These are phyloP conservation scores for Auxenochlorella pyrenoidosa DNA, from an alignment of 139 green algal genomes.

Conservation along the genomic window DNA sequence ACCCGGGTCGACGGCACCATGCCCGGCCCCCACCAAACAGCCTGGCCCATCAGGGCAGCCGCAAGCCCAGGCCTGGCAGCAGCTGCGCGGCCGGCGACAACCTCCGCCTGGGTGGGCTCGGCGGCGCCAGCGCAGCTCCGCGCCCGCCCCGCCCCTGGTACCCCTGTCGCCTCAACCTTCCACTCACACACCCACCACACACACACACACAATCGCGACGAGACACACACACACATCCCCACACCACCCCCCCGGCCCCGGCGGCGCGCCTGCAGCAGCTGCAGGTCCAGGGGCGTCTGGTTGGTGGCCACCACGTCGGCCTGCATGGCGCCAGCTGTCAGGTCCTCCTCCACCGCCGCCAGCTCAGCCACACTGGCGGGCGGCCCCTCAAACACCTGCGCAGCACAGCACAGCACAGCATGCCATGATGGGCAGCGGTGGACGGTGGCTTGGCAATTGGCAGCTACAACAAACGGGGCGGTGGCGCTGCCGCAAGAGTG, in stretches of 20 bases:
- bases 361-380: conserved; percentile 20
- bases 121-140: neutral
- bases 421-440: neutral
- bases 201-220: too few species aligned
- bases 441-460: neutral
- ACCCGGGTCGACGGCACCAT: too few species aligned
- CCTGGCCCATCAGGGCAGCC: neutral
- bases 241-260: too few species aligned
- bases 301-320: conserved; percentile 47
- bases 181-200: neutral
- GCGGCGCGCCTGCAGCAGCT: conserved; percentile 44
- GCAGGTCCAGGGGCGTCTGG: conserved; percentile 36
- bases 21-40: too few species aligned
- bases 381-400: conserved; percentile 26
- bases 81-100: neutral
- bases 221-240: too few species aligned
- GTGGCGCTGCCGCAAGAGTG: too few species aligned
- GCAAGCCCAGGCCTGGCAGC: too few species aligned
- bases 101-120: neutral
- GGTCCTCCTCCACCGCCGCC: conserved; percentile 33
- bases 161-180: neutral
- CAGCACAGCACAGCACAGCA: too few species aligned
- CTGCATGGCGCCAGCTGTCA: conserved; percentile 31
- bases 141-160: neutral
- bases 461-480: neutral